Conservation (phyloP, 164 flowering plant genomes). For the Protea cynaroides region DNA sequence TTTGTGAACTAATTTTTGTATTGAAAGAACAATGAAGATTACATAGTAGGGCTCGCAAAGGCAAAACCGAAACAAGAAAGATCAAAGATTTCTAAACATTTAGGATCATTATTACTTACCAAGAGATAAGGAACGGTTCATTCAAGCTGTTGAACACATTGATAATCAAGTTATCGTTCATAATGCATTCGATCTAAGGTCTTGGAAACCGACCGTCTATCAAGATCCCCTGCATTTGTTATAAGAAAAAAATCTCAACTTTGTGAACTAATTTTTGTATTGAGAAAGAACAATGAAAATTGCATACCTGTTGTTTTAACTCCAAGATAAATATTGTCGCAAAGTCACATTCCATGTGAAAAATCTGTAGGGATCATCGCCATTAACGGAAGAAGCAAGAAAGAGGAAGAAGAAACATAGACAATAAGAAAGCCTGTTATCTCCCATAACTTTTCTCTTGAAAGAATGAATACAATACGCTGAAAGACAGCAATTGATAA, state of each 20-base stretch:
- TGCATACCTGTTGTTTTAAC: slow-evolving; percentile 32
- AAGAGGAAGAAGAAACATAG: slow-evolving; percentile 7
- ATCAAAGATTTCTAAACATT: too few relatives aligned
- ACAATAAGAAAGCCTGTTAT: slow-evolving; percentile 9
- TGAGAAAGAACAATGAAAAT: neutral
- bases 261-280: too few relatives aligned
- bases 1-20: too few relatives aligned
- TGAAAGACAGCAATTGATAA: neutral
- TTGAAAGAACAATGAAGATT: neutral
- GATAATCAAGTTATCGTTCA: slow-evolving; percentile 87
- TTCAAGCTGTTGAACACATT: slow-evolving; percentile 72
- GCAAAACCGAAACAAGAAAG: too few relatives aligned
- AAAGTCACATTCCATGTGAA: slow-evolving; percentile 29
- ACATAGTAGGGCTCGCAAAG: too few relatives aligned
- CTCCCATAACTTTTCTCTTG: slow-evolving; percentile 12
- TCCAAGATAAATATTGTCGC: slow-evolving; percentile 34
- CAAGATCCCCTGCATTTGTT: slow-evolving; percentile 75
- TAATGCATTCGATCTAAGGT: slow-evolving; percentile 82
- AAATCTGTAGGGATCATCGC: slow-evolving; percentile 32
- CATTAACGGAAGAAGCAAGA: slow-evolving; percentile 14
- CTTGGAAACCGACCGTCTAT: slow-evolving; percentile 99
- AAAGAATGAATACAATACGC: too few relatives aligned
- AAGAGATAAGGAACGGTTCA: slow-evolving; percentile 91
- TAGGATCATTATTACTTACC: too few relatives aligned
- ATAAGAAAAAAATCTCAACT: neutral